Conservation (phyloP, 2,329 filamentous ascomycete genomes). For the Botrytis sinoallii region DNA sequence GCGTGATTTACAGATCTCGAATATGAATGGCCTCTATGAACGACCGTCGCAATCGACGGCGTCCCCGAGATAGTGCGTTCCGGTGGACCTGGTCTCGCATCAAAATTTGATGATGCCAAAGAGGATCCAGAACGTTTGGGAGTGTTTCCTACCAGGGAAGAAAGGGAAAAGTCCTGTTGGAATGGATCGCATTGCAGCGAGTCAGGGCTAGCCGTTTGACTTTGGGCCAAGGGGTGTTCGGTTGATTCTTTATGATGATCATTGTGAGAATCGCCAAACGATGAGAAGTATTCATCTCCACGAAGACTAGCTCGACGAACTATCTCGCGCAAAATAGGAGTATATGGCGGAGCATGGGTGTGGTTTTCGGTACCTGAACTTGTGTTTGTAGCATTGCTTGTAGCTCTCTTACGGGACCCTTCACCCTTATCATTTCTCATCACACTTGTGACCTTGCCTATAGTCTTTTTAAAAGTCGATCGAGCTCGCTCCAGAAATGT, state of each 20-base stretch:
- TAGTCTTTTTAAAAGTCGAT: conserved; percentile 69
- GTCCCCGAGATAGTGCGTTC: conserved; percentile 36
- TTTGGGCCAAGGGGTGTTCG: conserved; percentile 67
- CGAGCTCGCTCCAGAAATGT: conserved; percentile 81
- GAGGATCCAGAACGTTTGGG: conserved; percentile 22
- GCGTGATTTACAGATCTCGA: conserved; percentile 39
- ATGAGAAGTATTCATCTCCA: conserved; percentile 57
- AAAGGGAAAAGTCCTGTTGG: conserved; percentile 7
- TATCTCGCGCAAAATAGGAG: conserved; percentile 37
- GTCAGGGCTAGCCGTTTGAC: conserved; percentile 11
- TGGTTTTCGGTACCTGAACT: conserved; percentile 60
- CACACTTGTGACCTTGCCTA: conserved; percentile 56
- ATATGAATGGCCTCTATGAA: conserved; percentile 35
- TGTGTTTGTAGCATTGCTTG: conserved; percentile 59
- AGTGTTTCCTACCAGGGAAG: conserved; percentile 9
- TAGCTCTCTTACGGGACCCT: conserved; percentile 53
- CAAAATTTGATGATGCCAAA: conserved; percentile 40
- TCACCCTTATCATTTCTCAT: conserved; percentile 51
- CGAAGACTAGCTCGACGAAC: conserved; percentile 53
- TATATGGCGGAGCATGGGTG: conserved; percentile 44
- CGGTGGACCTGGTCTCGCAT: conserved; percentile 40
- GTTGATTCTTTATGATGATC: conserved; percentile 41
- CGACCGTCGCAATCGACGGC: conserved; percentile 36
- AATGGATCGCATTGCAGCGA: background rate
- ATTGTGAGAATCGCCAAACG: conserved; percentile 39